Evolutionary conservation across 495 filamentous ascomycete genomes (phyloP), one percentile per base, ranked within the genome.

Genomic region (Podospora appendiculata): DNA sequence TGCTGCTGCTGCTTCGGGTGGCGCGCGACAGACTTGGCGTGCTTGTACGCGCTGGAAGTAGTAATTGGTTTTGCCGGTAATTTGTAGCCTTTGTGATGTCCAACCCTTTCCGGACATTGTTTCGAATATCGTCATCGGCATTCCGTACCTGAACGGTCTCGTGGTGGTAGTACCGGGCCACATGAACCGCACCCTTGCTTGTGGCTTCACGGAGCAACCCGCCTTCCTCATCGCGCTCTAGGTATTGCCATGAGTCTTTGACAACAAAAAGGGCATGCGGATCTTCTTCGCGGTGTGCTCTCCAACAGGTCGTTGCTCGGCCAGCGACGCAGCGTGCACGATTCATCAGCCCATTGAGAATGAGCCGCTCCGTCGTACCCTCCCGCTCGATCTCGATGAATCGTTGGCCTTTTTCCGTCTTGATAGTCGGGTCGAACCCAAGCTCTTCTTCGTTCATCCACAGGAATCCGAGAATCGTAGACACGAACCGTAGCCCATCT

Each of bases 231-330:
- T 36, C 34, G 11, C 34, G 34, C 34, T 36, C 34, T 11, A 11
- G 6, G 34, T 36, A 36, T 11, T 36, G 34, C 34, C 34, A 36
- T 6, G 34, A 36, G 34, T 36, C 34, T 11, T 36, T 36, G 34
- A 36, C 11, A 36, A 36, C 34, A 36, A 36, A 11, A 6, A 11
- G 34, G 6, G 34, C 11, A 6, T 36, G 34, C 34, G 34, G 59
- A 48, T 75, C 54, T 42, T 50, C 58, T 47, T 73, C 58, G 19
- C 54, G 58, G 56, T 75, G 48, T 25, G 64, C 73, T 57, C 63
- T 72, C 66, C 61, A 76, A 44, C 64, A 75, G 34, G 63, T 73
- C 32, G 71, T 74, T n/a, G n/a, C n/a, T n/a, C n/a, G n/a, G n/a
- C n/a, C n/a, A n/a, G n/a, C n/a, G n/a, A n/a, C n/a, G n/a, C n/a